phyloP scores from a whole-genome alignment of 345 rosid species.

The Schrenkiella parvula region DNA sequence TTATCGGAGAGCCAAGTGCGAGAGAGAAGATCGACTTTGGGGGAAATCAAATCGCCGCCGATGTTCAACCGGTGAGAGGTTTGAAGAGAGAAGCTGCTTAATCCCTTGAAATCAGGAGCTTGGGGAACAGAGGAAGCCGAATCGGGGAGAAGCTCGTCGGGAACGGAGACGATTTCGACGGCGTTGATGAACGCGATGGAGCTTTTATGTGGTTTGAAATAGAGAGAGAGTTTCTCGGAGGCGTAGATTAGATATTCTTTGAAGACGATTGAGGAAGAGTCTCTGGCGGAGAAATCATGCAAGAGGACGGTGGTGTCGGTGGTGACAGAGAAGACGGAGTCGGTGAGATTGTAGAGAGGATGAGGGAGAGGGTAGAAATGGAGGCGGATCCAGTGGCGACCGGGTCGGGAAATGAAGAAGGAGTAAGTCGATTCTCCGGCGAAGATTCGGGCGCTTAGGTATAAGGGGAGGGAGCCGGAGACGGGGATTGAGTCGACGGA shows the following conservation, averaged over 20 bases:
- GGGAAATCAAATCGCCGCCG: conserved; percentile 54
- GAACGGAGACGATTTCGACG: conserved; percentile 62
- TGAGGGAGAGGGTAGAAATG: conserved; percentile 68
- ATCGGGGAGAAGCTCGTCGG: conserved; percentile 55
- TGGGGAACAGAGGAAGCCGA: conserved; percentile 46
- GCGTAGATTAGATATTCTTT: conserved; percentile 67
- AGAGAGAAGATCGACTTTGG: conserved; percentile 53
- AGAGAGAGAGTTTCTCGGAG: conserved; percentile 43
- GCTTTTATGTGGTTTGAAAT: conserved; percentile 47
- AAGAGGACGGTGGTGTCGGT: conserved; percentile 60
- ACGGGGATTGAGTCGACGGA: conserved; percentile 43
- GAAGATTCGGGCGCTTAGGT: conserved; percentile 48
- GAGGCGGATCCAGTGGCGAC: conserved; percentile 80
- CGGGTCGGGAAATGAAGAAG: conserved; percentile 45
- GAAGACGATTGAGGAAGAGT: conserved; percentile 34
- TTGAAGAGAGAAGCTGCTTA: conserved; percentile 46
- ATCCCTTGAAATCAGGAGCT: conserved; percentile 44
- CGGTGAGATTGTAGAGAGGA: conserved; percentile 43
- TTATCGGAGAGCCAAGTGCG: conserved; percentile 68
- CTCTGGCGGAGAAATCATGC: conserved; percentile 47
- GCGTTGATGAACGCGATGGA: conserved; percentile 70
- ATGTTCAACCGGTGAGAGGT: conserved; percentile 60
- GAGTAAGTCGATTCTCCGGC: conserved; percentile 40
- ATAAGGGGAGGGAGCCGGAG: conserved; percentile 37
- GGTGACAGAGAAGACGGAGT: conserved; percentile 53